Conservation (phyloP, 2,329 filamentous ascomycete genomes). For the Colletotrichum limetticola region DNA sequence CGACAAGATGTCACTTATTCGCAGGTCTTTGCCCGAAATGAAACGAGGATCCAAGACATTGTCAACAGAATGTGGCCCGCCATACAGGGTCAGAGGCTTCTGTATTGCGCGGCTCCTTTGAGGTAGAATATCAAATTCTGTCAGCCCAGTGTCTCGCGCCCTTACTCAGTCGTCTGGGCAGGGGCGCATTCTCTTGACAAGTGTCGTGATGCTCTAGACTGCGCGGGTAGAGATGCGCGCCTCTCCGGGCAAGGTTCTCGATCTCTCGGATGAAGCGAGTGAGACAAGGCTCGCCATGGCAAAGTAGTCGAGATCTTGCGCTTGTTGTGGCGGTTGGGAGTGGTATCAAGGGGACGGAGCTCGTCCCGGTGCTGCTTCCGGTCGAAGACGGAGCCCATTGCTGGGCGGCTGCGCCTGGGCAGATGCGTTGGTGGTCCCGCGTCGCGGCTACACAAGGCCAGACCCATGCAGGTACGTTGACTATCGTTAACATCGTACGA, state of each 20-base stretch:
- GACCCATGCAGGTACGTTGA: conserved; percentile 14
- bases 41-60: conserved; percentile 8
- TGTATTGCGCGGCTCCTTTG: neutral
- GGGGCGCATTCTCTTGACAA: conserved; percentile 16
- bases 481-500: neutral
- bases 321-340: neutral
- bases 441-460: conserved; percentile 19
- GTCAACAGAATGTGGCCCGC: conserved; percentile 22
- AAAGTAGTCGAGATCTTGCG: neutral
- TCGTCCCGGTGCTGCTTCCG: conserved; percentile 11
- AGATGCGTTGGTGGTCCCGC: conserved; percentile 3
- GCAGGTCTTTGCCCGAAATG: neutral
- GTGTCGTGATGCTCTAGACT: neutral
- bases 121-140: neutral
- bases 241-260: conserved; percentile 2
- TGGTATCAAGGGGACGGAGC: neutral
- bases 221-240: neutral
- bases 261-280: conserved; percentile 16
- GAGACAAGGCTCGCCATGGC: conserved; percentile 19
- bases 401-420: conserved; percentile 18
- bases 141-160: conserved; percentile 7
- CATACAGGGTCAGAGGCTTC: neutral
- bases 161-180: conserved; percentile 10
- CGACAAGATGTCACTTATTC: neutral
- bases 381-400: neutral